Percentiles rank a stretch among this genome's conserved stretches.
These are phyloP conservation scores for Saturnispora quitensis DNA, from an alignment of 805 yeast genomes.

Conservation along the genomic window DNA sequence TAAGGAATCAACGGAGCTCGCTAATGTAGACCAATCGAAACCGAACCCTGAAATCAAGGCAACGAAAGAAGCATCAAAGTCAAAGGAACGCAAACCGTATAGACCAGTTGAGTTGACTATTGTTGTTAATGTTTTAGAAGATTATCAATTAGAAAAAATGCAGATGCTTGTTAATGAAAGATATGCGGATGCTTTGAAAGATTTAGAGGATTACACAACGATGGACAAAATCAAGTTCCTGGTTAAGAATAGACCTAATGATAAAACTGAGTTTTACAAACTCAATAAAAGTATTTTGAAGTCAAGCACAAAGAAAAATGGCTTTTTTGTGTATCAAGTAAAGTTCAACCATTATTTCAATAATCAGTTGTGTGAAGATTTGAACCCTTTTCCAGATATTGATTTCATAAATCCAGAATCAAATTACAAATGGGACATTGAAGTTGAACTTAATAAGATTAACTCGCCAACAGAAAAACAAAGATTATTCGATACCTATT, in stretches of 20 bases:
- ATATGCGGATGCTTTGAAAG: background rate
- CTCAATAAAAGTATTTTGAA: conserved; percentile 15
- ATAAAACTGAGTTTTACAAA: conserved; percentile 11
- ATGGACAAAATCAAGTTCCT: conserved; percentile 19
- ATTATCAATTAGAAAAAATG: conserved; percentile 7
- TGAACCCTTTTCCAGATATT: conserved; percentile 26
- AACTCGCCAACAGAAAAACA: conserved; percentile 10
- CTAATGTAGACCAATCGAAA: background rate
- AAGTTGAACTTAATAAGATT: conserved; percentile 18
- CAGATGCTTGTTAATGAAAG: conserved; percentile 18
- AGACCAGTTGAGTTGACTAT: conserved; percentile 8
- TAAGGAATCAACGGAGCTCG: background rate
- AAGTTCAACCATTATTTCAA: conserved; percentile 29
- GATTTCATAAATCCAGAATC: conserved; percentile 16
- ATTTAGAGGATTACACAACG: conserved; percentile 9
- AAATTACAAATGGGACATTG: conserved; percentile 21
- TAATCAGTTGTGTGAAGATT: conserved; percentile 18
- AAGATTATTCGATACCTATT: conserved; percentile 9
- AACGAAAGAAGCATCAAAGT: background rate
- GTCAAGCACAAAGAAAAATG: conserved; percentile 12
- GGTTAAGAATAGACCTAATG: conserved; percentile 10
- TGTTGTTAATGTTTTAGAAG: conserved; percentile 10
- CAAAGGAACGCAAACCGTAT: background rate
- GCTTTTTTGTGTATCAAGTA: conserved; percentile 31
- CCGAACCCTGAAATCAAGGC: too few species aligned